Evolutionary conservation across 2,329 filamentous ascomycete genomes (phyloP), one percentile per base, ranked within the genome.

Genomic region (Parafenestella ontariensis): DNA sequence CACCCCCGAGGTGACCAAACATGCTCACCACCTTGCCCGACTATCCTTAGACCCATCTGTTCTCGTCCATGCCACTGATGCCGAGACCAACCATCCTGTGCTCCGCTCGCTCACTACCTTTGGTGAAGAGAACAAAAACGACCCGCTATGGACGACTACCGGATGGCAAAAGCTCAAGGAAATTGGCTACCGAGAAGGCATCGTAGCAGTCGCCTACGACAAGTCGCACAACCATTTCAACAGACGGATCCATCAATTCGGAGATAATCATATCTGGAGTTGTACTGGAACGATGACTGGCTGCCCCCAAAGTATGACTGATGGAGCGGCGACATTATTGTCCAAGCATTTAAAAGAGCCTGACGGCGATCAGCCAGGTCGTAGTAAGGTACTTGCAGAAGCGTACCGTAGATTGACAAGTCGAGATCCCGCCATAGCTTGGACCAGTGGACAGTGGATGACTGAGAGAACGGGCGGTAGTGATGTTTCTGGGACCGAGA

Each of bases 371-470:
- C 68, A 73, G 40, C 56, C 60, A 1, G 70, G 70, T 3, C 62
- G 66, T 3, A 74, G 75, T 7, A 60, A 62, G 17, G 81, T 86
- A 0, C 80, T 87, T 43, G 76, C 81, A 33, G 79, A 83, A 36
- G 83, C 83, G 3, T 85, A 81, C 58, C 66, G 74, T 5, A 81
- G 82, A 11, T 75, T 90, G 3, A 84, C 77, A 1, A 84, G 82
- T 3, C 77, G 83, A 4, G 79, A 88, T 48, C 75, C 79, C 0
- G 49, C 64, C 0, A 60, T 73, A 17, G 83, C 85, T 0, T 91
- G 88, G 89, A 91, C 88, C 0, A 89, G 84, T 36, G 88, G 88
- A 0, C 89, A 91, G 69, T 91, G 89, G 89, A 91, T 91, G 89
- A 91, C 89, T 0, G 88, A 91, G 63, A 80, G 88, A 2, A 80